Percentiles rank a stretch among this genome's conserved stretches.
phyloP scores from a whole-genome alignment of 768 basidiomycete species.

The Pisolithus sp. region DNA sequence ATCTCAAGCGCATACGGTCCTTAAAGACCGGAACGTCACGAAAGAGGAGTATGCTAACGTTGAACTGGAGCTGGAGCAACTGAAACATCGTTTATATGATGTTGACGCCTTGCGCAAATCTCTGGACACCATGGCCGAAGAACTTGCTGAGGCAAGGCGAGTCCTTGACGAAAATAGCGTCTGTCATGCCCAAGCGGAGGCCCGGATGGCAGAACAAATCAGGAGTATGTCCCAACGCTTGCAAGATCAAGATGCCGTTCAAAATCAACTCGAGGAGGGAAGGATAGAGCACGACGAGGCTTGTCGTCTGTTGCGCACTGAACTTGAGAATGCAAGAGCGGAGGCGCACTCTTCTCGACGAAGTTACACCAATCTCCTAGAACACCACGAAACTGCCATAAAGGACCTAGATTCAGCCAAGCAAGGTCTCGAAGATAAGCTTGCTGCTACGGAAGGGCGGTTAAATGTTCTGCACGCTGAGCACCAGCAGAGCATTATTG shows the following conservation, averaged over 20 bases:
- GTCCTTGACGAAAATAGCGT: conserved; percentile 28
- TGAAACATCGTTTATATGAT: conserved; percentile 12
- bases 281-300: conserved; percentile 12
- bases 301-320: conserved; percentile 14
- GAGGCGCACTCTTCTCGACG: conserved; percentile 17
- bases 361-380: conserved; percentile 21
- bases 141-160: conserved; percentile 31
- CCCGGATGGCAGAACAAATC: conserved; percentile 25
- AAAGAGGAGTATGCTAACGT: neutral
- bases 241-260: conserved; percentile 9
- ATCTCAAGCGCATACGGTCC: neutral
- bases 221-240: conserved; percentile 14
- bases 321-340: conserved; percentile 20
- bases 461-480: conserved; percentile 25
- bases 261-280: conserved; percentile 7
- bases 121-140: conserved; percentile 29
- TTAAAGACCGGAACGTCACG: conserved; percentile 2
- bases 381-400: conserved; percentile 17
- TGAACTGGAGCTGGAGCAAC: neutral
- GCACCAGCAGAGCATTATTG: conserved; percentile 9
- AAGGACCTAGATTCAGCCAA: conserved; percentile 19
- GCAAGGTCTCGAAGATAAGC: conserved; percentile 25
- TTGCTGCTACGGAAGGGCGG: conserved; percentile 20
- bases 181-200: conserved; percentile 29
- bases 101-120: conserved; percentile 34